Percentiles rank a stretch among this genome's conserved stretches.
Evolutionary conservation across 495 filamentous ascomycete genomes (phyloP).

Genomic region (Tuber aestivum): DNA sequence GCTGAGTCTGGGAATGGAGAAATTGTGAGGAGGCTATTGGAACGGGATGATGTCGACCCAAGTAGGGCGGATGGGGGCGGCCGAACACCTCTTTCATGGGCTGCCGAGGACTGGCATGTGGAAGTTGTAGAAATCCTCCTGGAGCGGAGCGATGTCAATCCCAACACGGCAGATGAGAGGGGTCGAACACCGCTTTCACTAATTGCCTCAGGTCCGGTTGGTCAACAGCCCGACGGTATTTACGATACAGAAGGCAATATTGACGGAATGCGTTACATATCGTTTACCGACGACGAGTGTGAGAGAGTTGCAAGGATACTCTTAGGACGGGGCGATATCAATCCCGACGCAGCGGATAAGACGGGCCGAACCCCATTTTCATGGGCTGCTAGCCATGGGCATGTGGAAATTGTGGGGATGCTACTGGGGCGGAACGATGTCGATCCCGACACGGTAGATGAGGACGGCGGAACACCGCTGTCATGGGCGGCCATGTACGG

Average conservation of each 20-base stretch:
- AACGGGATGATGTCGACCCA: constrained; percentile 24
- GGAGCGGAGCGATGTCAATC: constrained; percentile 15
- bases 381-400: constrained; percentile 43
- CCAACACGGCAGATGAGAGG: constrained; percentile 5
- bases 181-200: constrained; percentile 31
- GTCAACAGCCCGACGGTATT: too few relatives aligned
- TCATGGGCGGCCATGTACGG: too few relatives aligned
- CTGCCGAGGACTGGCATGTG: constrained; percentile 39
- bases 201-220: constrained; percentile 36
- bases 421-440: constrained; percentile 13
- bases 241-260: too few relatives aligned
- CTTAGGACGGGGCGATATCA: too few relatives aligned
- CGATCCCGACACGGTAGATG: constrained; percentile 13
- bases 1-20: neutral
- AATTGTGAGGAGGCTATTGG: neutral
- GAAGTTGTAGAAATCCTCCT: constrained; percentile 40
- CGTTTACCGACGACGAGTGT: too few relatives aligned
- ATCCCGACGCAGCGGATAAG: constrained; percentile 3
- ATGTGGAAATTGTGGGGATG: constrained; percentile 42
- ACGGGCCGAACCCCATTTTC: constrained; percentile 44
- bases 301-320: too few relatives aligned
- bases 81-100: constrained; percentile 35
- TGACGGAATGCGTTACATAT: too few relatives aligned
- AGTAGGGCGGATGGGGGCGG: neutral
- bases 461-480: too few relatives aligned